phyloP scores from a whole-genome alignment of 1,139 yeast genomes.

The Hansenula lynferdii region DNA sequence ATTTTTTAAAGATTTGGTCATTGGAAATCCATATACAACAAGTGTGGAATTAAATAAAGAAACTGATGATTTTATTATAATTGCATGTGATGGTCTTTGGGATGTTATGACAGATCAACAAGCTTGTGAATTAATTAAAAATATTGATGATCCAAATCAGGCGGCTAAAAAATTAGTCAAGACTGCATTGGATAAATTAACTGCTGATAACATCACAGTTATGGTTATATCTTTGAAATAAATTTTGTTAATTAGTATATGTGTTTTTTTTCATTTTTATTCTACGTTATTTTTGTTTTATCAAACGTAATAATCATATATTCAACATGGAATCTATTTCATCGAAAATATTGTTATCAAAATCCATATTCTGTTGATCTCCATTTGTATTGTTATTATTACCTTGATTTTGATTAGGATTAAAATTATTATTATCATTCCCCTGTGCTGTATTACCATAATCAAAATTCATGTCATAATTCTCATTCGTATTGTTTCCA shows the following conservation, averaged over 20 bases:
- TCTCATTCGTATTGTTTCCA: slow-evolving; percentile 4
- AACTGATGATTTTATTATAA: slow-evolving; percentile 69
- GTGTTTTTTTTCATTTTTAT: too few relatives aligned
- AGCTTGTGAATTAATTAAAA: slow-evolving; percentile 69
- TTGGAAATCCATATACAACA: slow-evolving; percentile 91
- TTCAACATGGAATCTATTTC: slow-evolving; percentile 28
- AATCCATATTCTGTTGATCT: slow-evolving; percentile 19
- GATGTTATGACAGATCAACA: slow-evolving; percentile 80
- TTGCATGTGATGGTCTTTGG: slow-evolving; percentile 97
- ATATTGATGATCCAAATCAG: slow-evolving; percentile 49
- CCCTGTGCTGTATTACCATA: slow-evolving; percentile 3
- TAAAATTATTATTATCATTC: slow-evolving; percentile 6
- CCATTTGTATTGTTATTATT: slow-evolving; percentile 1
- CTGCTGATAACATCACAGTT: slow-evolving; percentile 90
- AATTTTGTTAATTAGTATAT: slow-evolving; percentile 35
- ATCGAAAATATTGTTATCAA: slow-evolving; percentile 18
- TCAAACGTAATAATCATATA: too few relatives aligned
- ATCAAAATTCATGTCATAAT: slow-evolving; percentile 3
- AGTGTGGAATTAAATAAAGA: slow-evolving; percentile 60
- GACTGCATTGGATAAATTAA: slow-evolving; percentile 72
- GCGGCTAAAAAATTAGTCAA: slow-evolving; percentile 71
- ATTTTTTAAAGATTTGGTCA: slow-evolving; percentile 84
- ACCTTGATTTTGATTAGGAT: too few relatives aligned
- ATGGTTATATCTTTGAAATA: slow-evolving; percentile 52
- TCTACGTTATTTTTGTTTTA: too few relatives aligned